A percentile compares a stretch with the other conserved stretches of the same genome.
These are phyloP conservation scores for Fusarium floridanum DNA, from an alignment of 2,329 filamentous ascomycete species.

Conservation along the genomic window DNA sequence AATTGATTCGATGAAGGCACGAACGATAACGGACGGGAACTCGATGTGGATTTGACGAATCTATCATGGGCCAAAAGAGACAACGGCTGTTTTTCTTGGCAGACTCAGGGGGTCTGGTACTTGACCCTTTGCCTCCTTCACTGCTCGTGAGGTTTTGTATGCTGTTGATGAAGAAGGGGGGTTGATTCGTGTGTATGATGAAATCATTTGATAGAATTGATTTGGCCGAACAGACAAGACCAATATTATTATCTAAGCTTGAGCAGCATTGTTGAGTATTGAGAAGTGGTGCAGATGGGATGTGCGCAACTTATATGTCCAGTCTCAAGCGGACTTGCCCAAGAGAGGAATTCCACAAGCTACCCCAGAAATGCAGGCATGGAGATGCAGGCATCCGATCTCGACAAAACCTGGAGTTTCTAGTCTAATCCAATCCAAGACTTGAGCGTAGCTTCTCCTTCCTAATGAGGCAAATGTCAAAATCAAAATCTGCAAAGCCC, in stretches of 20 bases:
- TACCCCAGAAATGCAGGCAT: conserved; percentile 17
- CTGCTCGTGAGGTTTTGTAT: conserved; percentile 11
- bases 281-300: background rate
- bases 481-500: conserved; percentile 9
- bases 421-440: background rate
- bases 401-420: background rate
- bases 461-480: conserved; percentile 29
- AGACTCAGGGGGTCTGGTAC: conserved; percentile 15
- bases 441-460: conserved; percentile 6
- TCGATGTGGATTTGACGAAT: conserved; percentile 45
- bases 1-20: conserved; percentile 43
- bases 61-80: conserved; percentile 46
- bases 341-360: conserved; percentile 28
- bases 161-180: background rate
- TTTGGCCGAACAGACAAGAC: background rate
- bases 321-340: conserved; percentile 22
- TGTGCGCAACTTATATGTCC: conserved; percentile 4
- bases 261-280: background rate
- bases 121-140: background rate
- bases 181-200: conserved; percentile 25
- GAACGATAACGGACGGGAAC: conserved; percentile 45
- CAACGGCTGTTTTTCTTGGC: conserved; percentile 41
- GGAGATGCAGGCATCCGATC: conserved; percentile 13
- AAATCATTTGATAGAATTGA: conserved; percentile 18
- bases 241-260: background rate